Evolutionary conservation across 2,329 filamentous ascomycete genomes (phyloP).

Genomic region (Xylaria sp.): DNA sequence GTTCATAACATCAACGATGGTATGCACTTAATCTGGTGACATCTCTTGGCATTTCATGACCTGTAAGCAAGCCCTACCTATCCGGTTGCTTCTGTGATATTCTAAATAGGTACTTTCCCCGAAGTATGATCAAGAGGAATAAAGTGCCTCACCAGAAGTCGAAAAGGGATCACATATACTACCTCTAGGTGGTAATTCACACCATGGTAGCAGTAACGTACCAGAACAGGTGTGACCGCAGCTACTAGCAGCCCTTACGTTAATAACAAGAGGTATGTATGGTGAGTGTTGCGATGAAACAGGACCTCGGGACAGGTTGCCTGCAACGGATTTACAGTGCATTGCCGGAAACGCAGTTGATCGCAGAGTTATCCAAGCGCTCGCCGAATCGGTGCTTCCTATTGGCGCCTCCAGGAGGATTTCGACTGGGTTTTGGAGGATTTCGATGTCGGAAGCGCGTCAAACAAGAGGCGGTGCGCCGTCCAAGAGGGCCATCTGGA

Average conservation of each 20-base stretch:
- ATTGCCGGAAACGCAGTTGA: neutral
- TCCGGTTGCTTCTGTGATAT: neutral
- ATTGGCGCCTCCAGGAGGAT: constrained; percentile 18
- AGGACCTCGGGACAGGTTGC: neutral
- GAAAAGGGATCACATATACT: neutral
- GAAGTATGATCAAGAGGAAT: neutral
- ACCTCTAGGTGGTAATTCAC: neutral
- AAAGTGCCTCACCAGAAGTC: neutral
- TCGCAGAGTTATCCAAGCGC: neutral
- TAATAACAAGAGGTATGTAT: neutral
- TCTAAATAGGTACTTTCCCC: neutral
- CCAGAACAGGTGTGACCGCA: neutral
- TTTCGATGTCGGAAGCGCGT: constrained; percentile 7
- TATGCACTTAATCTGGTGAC: neutral
- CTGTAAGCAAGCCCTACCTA: neutral
- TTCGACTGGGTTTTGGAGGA: constrained; percentile 9
- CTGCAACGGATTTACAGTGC: neutral
- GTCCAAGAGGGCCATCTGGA: constrained; percentile 2
- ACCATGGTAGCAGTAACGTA: neutral
- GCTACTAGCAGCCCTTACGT: neutral
- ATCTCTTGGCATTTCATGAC: constrained; percentile 6
- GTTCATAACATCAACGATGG: neutral
- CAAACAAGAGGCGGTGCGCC: constrained; percentile 10
- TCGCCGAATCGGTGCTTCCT: constrained; percentile 11
- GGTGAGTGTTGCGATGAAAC: neutral